Evolutionary conservation across 345 rosid species (phyloP).

Genomic region (Hevea brasiliensis): DNA sequence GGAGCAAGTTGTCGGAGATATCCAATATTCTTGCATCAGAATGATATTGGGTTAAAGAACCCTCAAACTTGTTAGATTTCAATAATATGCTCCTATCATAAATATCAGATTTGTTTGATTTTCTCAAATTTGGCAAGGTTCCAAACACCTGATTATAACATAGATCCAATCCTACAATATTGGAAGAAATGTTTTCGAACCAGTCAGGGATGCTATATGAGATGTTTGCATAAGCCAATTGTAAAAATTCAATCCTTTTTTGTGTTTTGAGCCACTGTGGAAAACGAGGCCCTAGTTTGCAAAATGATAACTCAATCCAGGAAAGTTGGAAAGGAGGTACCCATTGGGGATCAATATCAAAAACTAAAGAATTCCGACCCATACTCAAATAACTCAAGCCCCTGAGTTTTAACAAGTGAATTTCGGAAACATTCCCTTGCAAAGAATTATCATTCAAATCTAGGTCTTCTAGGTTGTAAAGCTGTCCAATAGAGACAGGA

Average conservation of each 20-base stretch:
- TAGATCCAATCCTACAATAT: no score
- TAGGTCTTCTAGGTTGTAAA: constrained; percentile 4
- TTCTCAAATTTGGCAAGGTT: not conserved
- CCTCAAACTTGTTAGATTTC: constrained; percentile 16
- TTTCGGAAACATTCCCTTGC: no score
- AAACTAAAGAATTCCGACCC: not conserved
- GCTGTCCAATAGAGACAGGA: not conserved
- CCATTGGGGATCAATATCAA: constrained; percentile 7
- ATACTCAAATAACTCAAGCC: not conserved
- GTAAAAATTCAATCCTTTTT: no score
- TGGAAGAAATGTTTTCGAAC: no score
- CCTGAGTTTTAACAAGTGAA: no score
- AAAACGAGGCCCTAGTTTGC: constrained; percentile 16
- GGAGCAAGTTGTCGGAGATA: not conserved
- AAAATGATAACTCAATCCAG: not conserved
- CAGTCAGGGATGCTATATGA: no score
- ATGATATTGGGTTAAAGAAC: constrained; percentile 7
- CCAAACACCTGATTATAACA: not conserved
- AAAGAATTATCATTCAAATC: not conserved
- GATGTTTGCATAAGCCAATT: no score
- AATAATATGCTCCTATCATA: not conserved
- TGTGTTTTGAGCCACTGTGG: constrained; percentile 16
- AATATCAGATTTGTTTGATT: not conserved
- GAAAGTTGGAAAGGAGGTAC: constrained; percentile 13
- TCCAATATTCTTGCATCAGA: not conserved